These are phyloP conservation scores for Lasiosphaeriaceae sp. DNA, from an alignment of 495 filamentous ascomycete species.

Conservation along the genomic window DNA sequence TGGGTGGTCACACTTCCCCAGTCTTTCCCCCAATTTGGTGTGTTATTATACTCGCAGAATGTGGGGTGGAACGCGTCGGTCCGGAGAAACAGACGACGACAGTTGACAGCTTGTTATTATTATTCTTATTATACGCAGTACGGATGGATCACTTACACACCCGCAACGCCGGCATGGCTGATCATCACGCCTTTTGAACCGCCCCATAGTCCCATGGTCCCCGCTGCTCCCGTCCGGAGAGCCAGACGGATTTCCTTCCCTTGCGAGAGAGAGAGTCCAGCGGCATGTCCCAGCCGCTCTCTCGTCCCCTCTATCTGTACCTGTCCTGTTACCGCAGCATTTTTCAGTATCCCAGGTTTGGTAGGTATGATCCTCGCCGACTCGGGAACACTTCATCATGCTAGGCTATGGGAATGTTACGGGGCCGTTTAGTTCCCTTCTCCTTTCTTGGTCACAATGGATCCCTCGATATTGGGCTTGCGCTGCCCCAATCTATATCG, in stretches of 20 bases:
- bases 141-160: not conserved
- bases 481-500: constrained; percentile 14
- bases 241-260: too few relatives aligned
- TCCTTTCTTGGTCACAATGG: not conserved
- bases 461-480: constrained; percentile 16
- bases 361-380: too few relatives aligned
- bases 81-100: not conserved
- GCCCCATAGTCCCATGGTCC: too few relatives aligned
- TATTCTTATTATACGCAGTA: too few relatives aligned
- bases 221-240: not conserved
- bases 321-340: too few relatives aligned
- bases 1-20: not conserved
- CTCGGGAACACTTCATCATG: not conserved
- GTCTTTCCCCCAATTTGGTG: not conserved
- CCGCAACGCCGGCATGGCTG: not conserved
- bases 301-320: too few relatives aligned
- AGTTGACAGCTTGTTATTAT: not conserved
- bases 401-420: constrained; percentile 4
- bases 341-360: too few relatives aligned
- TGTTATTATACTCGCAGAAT: not conserved
- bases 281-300: too few relatives aligned
- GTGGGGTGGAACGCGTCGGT: not conserved
- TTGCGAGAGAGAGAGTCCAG: too few relatives aligned
- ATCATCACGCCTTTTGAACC: not conserved
- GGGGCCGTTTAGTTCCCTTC: not conserved